Evolutionary conservation across 1,284 basidiomycete genomes (phyloP), one percentile per base, ranked within the genome.

Genomic region (Heterobasidion annosum): DNA sequence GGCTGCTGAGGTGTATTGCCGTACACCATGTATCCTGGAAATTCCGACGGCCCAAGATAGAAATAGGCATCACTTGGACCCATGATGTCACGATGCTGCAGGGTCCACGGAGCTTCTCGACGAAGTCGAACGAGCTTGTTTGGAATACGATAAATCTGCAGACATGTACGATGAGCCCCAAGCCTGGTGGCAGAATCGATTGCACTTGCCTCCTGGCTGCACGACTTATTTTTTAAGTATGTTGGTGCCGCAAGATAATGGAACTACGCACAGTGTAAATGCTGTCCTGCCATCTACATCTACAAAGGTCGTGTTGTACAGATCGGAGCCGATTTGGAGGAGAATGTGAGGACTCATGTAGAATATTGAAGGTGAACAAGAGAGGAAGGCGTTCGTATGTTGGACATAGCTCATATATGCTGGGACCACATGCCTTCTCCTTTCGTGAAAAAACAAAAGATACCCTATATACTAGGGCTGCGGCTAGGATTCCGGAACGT

Each of bases 61-160:
- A 88, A 77, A 63, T 76, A 86, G 7, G 86, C 79, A 48, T 78
- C 83, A 56, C 74, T 76, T 13, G 87, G 86, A 12, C 87, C 87
- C 79, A 85, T 81, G 58, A 88, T 81, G 50, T 70, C 72, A 18
- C 79, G 75, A 61, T 86, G 79, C 53, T 79, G 79, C 59, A 79
- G 73, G 18, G 78, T 72, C 86, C 87, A 89, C 32, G 68, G 70
- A 0, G 73, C 66, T 62, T 88, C 83, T 32, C 86, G 79, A 42
- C 74, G 73, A 50, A 89, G 68, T 58, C 79, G 76, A 57, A 86
- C 73, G 58, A 88, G 73, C 32, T 77, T 67, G 65, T 83, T 88
- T 19, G 82, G 81, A 52, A 69, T 72, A 56, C 75, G 70, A 34
- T 74, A 74, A 54, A 75, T 76, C 79, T 82, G 62, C 8, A 58